A percentile compares a stretch with the other conserved stretches of the same genome.
phyloP scores from a whole-genome alignment of 2,329 filamentous ascomycete species.

The Penicillium sp. region DNA sequence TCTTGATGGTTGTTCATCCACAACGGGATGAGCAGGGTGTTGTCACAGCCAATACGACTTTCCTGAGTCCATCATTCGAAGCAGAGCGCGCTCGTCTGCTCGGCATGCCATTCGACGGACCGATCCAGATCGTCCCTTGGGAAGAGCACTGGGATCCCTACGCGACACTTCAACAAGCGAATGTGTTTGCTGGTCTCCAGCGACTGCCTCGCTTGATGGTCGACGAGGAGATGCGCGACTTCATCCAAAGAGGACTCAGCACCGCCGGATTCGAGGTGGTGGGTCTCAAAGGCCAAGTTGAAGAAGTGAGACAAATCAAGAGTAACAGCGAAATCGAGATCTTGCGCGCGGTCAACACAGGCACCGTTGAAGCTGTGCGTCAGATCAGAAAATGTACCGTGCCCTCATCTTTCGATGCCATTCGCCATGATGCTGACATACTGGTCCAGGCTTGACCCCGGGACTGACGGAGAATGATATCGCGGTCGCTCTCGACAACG shows the following conservation, averaged over 20 bases:
- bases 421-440: slow-evolving; percentile 20
- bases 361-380: slow-evolving; percentile 62
- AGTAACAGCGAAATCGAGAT: slow-evolving; percentile 58
- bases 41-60: slow-evolving; percentile 58
- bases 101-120: slow-evolving; percentile 56
- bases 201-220: slow-evolving; percentile 56
- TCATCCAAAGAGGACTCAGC: slow-evolving; percentile 60
- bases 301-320: slow-evolving; percentile 62
- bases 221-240: slow-evolving; percentile 67
- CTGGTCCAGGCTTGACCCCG: slow-evolving; percentile 50
- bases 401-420: neutral
- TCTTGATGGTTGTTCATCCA: slow-evolving; percentile 63
- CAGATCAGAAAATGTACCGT: slow-evolving; percentile 52
- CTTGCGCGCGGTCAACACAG: slow-evolving; percentile 64
- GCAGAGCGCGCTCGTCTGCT: slow-evolving; percentile 61
- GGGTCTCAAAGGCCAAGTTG: slow-evolving; percentile 57
- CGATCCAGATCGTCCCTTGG: slow-evolving; percentile 60
- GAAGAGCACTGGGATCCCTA: slow-evolving; percentile 69
- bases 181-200: slow-evolving; percentile 36
- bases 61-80: slow-evolving; percentile 63
- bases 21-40: slow-evolving; percentile 37
- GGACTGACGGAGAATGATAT: slow-evolving; percentile 63
- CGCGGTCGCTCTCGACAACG: slow-evolving; percentile 56
- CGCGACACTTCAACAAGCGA: slow-evolving; percentile 52
- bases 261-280: slow-evolving; percentile 58